These are phyloP conservation scores for Aspergillus proliferans DNA, from an alignment of 2,329 filamentous ascomycete genomes.

Conservation along the genomic window DNA sequence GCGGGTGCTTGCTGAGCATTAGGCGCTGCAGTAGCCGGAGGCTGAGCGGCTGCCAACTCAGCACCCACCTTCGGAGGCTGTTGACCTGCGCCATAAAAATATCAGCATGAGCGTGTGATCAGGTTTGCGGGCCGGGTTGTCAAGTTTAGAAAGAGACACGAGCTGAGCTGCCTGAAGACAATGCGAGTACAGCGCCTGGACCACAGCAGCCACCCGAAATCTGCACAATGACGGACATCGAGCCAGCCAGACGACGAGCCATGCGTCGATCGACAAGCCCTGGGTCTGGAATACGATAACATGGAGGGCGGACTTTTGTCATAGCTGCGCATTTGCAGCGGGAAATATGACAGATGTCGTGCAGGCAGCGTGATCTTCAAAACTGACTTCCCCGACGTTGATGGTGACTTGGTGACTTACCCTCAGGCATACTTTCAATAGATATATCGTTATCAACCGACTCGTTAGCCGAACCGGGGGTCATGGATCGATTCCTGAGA, in stretches of 20 bases:
- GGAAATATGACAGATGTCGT: not conserved
- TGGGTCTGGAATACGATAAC: slow-evolving; percentile 4
- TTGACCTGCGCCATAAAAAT: slow-evolving; percentile 19
- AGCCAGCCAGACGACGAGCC: not conserved
- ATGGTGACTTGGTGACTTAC: not conserved
- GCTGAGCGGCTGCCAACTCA: slow-evolving; percentile 27
- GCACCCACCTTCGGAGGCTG: slow-evolving; percentile 11
- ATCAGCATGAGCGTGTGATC: slow-evolving; percentile 29
- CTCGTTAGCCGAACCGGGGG: not conserved
- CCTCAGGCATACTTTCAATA: not conserved
- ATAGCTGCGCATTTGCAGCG: not conserved
- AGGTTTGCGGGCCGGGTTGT: slow-evolving; percentile 19
- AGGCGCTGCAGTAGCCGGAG: slow-evolving; percentile 10
- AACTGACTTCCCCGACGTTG: not conserved
- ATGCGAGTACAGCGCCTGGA: not conserved
- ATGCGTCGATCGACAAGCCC: not conserved
- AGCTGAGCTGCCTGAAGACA: not conserved
- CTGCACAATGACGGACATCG: slow-evolving; percentile 1
- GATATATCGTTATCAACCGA: not conserved
- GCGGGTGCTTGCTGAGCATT: slow-evolving; percentile 11
- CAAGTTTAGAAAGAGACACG: slow-evolving; percentile 7
- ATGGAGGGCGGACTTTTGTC: not conserved
- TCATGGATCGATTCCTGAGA: not conserved
- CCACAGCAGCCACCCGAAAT: slow-evolving; percentile 1
- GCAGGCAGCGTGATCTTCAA: not conserved